Evolutionary conservation across 768 basidiomycete genomes (phyloP).

Genomic region (Gymnopilus junonius): DNA sequence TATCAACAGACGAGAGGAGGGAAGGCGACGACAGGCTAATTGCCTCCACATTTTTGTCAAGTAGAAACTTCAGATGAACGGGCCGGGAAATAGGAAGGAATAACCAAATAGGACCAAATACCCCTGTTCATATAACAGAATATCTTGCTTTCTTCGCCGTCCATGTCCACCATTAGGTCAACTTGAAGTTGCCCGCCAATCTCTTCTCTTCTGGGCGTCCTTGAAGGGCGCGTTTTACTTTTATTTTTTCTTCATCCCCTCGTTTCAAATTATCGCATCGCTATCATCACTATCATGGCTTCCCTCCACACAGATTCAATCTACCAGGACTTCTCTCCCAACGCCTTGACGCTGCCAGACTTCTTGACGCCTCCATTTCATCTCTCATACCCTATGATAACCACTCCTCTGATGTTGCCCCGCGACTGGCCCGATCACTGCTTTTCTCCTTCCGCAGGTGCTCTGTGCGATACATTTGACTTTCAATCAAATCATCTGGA

Average conservation of each 20-base stretch:
- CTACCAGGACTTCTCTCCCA: slow-evolving; percentile 16
- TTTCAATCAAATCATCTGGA: slow-evolving; percentile 43
- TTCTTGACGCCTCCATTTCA: slow-evolving; percentile 10
- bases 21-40: not conserved
- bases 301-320: slow-evolving; percentile 12
- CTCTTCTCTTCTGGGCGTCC: slow-evolving; percentile 22
- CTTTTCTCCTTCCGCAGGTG: slow-evolving; percentile 13
- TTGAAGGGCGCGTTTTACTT: slow-evolving; percentile 21
- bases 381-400: slow-evolving; percentile 15
- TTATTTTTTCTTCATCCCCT: slow-evolving; percentile 9
- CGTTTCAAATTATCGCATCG: slow-evolving; percentile 22
- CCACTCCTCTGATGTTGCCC: slow-evolving; percentile 29
- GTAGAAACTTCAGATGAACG: not conserved
- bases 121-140: slow-evolving; percentile 6
- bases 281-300: slow-evolving; percentile 17
- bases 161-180: slow-evolving; percentile 19
- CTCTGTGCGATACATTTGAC: slow-evolving; percentile 27
- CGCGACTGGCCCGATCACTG: slow-evolving; percentile 20
- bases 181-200: slow-evolving; percentile 35
- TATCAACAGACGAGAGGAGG: not conserved
- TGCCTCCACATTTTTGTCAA: slow-evolving; percentile 17
- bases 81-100: not conserved
- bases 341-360: slow-evolving; percentile 3
- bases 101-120: slow-evolving; percentile 22
- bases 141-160: not conserved